Evolutionary conservation across 1,284 basidiomycete genomes (phyloP), one percentile per base, ranked within the genome.

Genomic region (Puccinia coronata): DNA sequence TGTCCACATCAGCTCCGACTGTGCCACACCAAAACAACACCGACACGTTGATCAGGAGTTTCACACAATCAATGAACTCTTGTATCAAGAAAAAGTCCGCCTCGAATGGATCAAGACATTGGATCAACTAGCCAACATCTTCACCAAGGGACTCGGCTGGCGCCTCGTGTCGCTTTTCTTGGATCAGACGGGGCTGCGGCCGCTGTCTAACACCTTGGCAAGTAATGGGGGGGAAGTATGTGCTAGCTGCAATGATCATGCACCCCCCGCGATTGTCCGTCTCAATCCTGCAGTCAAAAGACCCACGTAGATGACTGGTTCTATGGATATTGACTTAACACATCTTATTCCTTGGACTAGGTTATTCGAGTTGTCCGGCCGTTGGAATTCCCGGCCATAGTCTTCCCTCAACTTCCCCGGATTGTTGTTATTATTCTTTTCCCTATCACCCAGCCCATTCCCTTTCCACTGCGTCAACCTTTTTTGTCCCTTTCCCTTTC

Each of bases 141-240:
- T 78, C 47, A 78, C 75, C 23, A 78, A 78, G 49, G 63, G 41
- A 6, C 36, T 78, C 11, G 63, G 75, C 49, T 61, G 69, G 51
- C 12, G 34, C 20, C 43, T 43, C 28, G 41, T 70, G 2, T 36
- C 14, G 1, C 16, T 36, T 8, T 61, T 65, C 20, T n/a, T 61
- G 59, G 2, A n/a, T 12, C 28, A 61, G 57, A 61, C 14, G 31
- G 57, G 57, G 28, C 31, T 61, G 28, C 3, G 18, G 16, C 11
- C 28, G 4, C 20, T 31, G 28, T 61, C 57, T 61, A 4, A 34
- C 28, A 61, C 28, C 31, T 61, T 61, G 57, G 57, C 57, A n/a
- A n/a, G n/a, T n/a, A n/a, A n/a, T n/a, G n/a, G n/a, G n/a, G n/a
- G n/a, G n/a, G n/a, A n/a, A n/a, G n/a, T n/a, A n/a, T n/a, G n/a